Evolutionary conservation across 495 filamentous ascomycete genomes (phyloP).

Genomic region (Xylaria cubensis): DNA sequence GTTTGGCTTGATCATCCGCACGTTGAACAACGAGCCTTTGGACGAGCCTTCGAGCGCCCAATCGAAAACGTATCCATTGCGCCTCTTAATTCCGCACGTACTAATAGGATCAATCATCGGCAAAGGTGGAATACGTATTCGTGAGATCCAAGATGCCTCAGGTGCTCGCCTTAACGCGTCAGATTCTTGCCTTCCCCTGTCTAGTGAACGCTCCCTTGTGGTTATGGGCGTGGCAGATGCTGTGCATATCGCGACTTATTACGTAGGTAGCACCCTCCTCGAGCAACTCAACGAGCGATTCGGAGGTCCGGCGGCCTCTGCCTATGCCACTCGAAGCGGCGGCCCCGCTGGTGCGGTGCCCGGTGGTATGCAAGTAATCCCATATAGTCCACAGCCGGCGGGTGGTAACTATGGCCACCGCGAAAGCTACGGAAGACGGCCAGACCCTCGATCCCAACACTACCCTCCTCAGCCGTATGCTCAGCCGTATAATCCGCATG

Average conservation of each 20-base stretch:
- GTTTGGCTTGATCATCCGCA: slow-evolving; percentile 97
- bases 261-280: slow-evolving; percentile 92
- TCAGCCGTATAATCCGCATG: slow-evolving; percentile 68
- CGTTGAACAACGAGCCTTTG: slow-evolving; percentile 93
- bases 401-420: slow-evolving; percentile 91
- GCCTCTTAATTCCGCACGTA: slow-evolving; percentile 93
- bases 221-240: slow-evolving; percentile 90
- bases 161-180: slow-evolving; percentile 97
- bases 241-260: slow-evolving; percentile 98
- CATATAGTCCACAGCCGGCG: slow-evolving; percentile 91
- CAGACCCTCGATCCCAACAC: slow-evolving; percentile 68
- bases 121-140: slow-evolving; percentile 91
- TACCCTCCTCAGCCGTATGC: slow-evolving; percentile 56
- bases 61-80: slow-evolving; percentile 96
- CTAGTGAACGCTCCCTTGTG: slow-evolving; percentile 95
- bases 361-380: slow-evolving; percentile 96
- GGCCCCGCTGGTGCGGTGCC: slow-evolving; percentile 90
- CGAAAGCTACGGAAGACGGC: slow-evolving; percentile 80
- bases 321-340: slow-evolving; percentile 94
- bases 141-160: slow-evolving; percentile 97
- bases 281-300: slow-evolving; percentile 97
- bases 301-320: slow-evolving; percentile 92
- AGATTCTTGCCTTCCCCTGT: slow-evolving; percentile 89
- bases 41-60: slow-evolving; percentile 83
- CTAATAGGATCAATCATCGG: slow-evolving; percentile 99